Conservation (phyloP, 73 alveolate species). For the Uronychia setigera region DNA sequence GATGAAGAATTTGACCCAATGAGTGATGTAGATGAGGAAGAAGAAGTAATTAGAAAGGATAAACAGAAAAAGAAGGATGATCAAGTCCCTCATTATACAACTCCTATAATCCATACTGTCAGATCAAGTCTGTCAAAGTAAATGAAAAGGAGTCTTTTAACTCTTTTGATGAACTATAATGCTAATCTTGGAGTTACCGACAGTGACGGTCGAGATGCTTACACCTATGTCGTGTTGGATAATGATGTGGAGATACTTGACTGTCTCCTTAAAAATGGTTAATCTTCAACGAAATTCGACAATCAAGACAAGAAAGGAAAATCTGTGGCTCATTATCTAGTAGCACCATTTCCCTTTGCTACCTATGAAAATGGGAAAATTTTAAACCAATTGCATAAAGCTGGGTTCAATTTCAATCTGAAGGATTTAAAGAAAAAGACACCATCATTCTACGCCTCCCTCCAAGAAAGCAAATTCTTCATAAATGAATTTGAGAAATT, state of each 20-base stretch:
- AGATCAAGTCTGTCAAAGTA: neutral
- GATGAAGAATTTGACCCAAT: neutral
- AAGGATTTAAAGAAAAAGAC: slow-evolving; percentile 70
- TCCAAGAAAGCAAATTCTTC: slow-evolving; percentile 67
- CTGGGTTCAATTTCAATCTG: slow-evolving; percentile 56
- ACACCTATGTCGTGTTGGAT: slow-evolving; percentile 7
- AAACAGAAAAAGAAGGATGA: neutral
- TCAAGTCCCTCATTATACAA: neutral
- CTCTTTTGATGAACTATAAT: neutral
- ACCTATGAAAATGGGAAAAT: slow-evolving; percentile 87
- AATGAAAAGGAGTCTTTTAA: neutral
- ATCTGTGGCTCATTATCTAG: slow-evolving; percentile 75
- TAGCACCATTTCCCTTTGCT: slow-evolving; percentile 81
- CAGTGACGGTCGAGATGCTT: slow-evolving; percentile 74
- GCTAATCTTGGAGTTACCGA: slow-evolving; percentile 18
- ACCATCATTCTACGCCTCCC: slow-evolving; percentile 76
- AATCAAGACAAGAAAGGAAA: slow-evolving; percentile 72
- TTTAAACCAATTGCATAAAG: slow-evolving; percentile 63
- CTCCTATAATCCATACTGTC: neutral
- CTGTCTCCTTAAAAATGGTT: neutral
- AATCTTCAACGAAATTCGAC: neutral
- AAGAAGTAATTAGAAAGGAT: neutral
- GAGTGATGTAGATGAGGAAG: no score
- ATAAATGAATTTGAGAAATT: slow-evolving; percentile 57
- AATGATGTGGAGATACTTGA: slow-evolving; percentile 11